phyloP scores from a whole-genome alignment of 2,329 filamentous ascomycete species.

The Phyllosticta paracitricarpa region DNA sequence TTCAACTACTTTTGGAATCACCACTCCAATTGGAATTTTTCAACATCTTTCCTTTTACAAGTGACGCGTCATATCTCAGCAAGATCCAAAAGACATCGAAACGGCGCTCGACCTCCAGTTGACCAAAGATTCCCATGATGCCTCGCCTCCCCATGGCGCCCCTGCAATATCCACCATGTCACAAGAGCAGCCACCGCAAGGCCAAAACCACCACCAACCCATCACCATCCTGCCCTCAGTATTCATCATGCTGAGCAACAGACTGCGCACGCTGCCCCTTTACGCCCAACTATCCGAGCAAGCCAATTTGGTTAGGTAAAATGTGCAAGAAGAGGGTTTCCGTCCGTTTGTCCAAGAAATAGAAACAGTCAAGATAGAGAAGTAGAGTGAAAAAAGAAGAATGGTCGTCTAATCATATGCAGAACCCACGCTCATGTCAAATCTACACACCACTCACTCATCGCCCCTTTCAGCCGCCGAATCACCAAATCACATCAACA shows the following conservation, averaged over 20 bases:
- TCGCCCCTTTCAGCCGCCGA: neutral
- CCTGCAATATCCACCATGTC: conserved; percentile 21
- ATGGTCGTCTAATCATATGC: neutral
- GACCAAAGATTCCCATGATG: neutral
- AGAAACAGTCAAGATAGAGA: neutral
- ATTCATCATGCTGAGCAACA: neutral
- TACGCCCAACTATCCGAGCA: neutral
- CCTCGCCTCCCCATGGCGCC: neutral
- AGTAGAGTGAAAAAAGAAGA: neutral
- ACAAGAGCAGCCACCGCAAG: too few relatives aligned
- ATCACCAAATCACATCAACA: neutral
- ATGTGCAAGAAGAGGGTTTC: too few relatives aligned
- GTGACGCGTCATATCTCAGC: neutral
- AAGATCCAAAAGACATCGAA: neutral
- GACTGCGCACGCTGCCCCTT: too few relatives aligned
- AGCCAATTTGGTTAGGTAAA: neutral
- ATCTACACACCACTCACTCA: neutral
- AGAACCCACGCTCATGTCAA: neutral
- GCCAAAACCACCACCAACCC: too few relatives aligned
- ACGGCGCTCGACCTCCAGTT: neutral
- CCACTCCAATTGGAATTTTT: too few relatives aligned
- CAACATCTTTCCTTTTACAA: too few relatives aligned
- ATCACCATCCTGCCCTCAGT: conserved; percentile 21
- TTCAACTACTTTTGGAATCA: too few relatives aligned
- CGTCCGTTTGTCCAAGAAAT: neutral